phyloP scores from a whole-genome alignment of 2,329 filamentous ascomycete species.

The Penicillium sp. region DNA sequence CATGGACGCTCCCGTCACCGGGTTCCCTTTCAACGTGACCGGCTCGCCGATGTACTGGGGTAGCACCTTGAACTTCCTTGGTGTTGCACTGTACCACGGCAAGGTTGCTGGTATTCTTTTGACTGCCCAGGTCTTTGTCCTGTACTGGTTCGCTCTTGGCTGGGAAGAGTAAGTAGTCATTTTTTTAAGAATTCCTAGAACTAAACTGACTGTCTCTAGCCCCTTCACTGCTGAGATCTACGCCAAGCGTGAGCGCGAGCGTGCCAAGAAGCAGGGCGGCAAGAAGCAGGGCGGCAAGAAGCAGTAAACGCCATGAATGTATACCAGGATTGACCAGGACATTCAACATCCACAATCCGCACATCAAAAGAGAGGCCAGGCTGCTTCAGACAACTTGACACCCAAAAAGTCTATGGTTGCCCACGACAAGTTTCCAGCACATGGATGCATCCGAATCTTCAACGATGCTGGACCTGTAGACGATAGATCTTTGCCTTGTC shows the following conservation, averaged over 20 bases:
- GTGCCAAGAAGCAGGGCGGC: constrained; percentile 40
- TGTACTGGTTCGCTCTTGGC: constrained; percentile 76
- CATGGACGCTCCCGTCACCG: constrained; percentile 91
- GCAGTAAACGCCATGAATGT: constrained; percentile 30
- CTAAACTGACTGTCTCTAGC: constrained; percentile 34
- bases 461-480: constrained; percentile 31
- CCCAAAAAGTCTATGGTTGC: constrained; percentile 2
- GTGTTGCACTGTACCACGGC: constrained; percentile 77
- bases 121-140: constrained; percentile 69
- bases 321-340: constrained; percentile 23
- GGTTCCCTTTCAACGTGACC: constrained; percentile 93
- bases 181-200: neutral
- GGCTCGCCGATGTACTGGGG: constrained; percentile 96
- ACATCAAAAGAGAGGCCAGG: constrained; percentile 9
- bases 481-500: constrained; percentile 21
- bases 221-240: constrained; percentile 94
- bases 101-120: constrained; percentile 83
- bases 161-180: constrained; percentile 69
- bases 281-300: constrained; percentile 42
- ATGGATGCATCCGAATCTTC: constrained; percentile 27
- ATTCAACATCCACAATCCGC: constrained; percentile 34
- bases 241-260: constrained; percentile 61
- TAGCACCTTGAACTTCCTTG: constrained; percentile 87
- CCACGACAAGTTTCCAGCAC: constrained; percentile 14
- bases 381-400: constrained; percentile 1